Evolutionary conservation across 192 early-diverging fungal genomes (phyloP).

Genomic region (Lunasporangiospora selenospora): DNA sequence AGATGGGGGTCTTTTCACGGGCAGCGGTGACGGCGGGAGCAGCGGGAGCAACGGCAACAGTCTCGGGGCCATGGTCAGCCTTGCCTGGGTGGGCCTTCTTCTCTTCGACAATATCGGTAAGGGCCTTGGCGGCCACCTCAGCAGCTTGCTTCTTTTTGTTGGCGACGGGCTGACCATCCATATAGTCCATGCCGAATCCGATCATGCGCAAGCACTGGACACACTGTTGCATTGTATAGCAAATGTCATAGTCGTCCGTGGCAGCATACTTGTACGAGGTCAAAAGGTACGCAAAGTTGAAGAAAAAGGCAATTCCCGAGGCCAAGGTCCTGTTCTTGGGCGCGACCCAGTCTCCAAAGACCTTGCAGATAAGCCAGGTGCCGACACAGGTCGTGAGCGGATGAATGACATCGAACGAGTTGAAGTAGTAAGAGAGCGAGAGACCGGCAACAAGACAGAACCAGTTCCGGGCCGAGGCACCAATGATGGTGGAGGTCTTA

Average conservation of each 20-base stretch:
- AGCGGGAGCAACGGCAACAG: neutral
- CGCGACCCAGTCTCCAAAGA: conserved; percentile 11
- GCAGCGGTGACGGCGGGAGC: neutral
- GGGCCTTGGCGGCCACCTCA: neutral
- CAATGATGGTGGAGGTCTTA: conserved; percentile 44
- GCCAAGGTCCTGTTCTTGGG: conserved; percentile 49
- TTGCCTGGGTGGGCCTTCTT: conserved; percentile 3
- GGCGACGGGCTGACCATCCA: conserved; percentile 55
- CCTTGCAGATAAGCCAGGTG: conserved; percentile 50
- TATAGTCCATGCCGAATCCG: conserved; percentile 65
- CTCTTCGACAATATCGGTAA: neutral
- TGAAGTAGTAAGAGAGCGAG: conserved; percentile 55
- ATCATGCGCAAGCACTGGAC: conserved; percentile 68
- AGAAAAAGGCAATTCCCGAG: conserved; percentile 47
- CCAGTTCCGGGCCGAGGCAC: conserved; percentile 51
- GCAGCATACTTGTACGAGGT: conserved; percentile 52
- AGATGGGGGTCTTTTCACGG: conserved; percentile 48
- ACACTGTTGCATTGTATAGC: conserved; percentile 70
- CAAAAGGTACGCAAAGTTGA: conserved; percentile 60
- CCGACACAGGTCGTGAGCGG: conserved; percentile 53
- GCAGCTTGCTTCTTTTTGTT: conserved; percentile 7
- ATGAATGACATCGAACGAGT: conserved; percentile 55
- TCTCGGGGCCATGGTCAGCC: neutral
- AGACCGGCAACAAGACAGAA: conserved; percentile 56
- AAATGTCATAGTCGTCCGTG: conserved; percentile 63